Evolutionary conservation across 2,329 filamentous ascomycete genomes (phyloP), one percentile per base, ranked within the genome.

Genomic region (Alternaria metachromatica): DNA sequence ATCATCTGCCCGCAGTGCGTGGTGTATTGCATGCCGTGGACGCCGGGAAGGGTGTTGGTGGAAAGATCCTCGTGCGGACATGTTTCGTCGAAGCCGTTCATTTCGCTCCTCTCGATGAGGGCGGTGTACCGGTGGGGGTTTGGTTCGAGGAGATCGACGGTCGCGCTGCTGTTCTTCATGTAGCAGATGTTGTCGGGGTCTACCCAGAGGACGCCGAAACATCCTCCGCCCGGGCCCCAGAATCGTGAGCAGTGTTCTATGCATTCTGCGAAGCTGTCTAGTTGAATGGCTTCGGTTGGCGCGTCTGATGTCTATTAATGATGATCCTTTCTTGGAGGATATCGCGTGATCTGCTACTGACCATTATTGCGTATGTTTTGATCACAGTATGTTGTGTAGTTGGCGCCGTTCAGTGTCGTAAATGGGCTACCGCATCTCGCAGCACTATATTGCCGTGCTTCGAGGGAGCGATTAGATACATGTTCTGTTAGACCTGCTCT

Each of bases 211-310:
- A 76, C 56, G 11, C 75, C 75, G 33, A 70, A 78, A 61, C 76
- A 78, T 8, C 75, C 76, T 63, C 74, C 75, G 30, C 70, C 62
- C 0, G 66, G 55, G 13, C 75, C 75, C 71, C 71, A 74, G 61
- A 65, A 78, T 44, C 76, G 66, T 25, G 75, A 78, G 61, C 76
- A 78, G 43, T 65, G 73, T 26, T 77, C 75, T 70, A 78, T 72
- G 46, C 75, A 78, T 70, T 73, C 37, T 60, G 23, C 67, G 73
- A 73, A 12, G 13, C 62, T 69, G 13, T 55, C 44, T 7, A 67
- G 62, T 6, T 46, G 57, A 58, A 75, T 73, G 6, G 68, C 48
- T 46, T 50, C 11, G 18, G 51, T 51, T 46, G 62, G 15, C 5
- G 72, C 73, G 63, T 76, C 73, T 74, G 28, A 15, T 18, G 20